Conservation (phyloP, 2,329 filamentous ascomycete species). For the Thyridium curvatum region DNA sequence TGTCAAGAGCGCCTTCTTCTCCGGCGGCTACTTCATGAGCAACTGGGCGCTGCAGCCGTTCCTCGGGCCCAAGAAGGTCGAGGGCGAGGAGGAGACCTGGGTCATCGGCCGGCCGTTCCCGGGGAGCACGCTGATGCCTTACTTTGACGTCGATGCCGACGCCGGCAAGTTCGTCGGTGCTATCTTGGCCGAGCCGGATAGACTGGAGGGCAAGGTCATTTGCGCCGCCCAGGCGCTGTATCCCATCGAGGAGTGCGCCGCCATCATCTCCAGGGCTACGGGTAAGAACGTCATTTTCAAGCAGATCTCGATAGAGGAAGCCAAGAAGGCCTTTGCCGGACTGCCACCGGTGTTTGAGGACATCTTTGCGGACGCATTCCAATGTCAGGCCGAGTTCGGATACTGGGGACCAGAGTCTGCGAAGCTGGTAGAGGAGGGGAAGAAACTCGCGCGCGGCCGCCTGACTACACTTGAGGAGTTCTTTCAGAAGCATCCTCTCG, state of each 20-base stretch:
- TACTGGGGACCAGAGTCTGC: too few relatives aligned
- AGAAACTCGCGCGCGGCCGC: conserved; percentile 11
- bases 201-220: conserved; percentile 35
- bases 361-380: too few relatives aligned
- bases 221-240: conserved; percentile 33
- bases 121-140: conserved; percentile 26
- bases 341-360: too few relatives aligned
- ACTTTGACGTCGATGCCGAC: conserved; percentile 36
- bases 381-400: too few relatives aligned
- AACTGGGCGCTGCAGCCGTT: conserved; percentile 22
- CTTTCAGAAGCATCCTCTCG: conserved; percentile 16
- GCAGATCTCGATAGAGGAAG: conserved; percentile 8
- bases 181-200: conserved; percentile 34
- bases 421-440: too few relatives aligned
- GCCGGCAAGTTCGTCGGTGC: conserved; percentile 34
- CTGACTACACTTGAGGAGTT: conserved; percentile 26
- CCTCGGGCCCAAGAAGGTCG: conserved; percentile 17
- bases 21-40: conserved; percentile 34
- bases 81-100: conserved; percentile 18
- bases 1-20: conserved; percentile 30
- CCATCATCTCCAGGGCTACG: conserved; percentile 28
- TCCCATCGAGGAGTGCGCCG: conserved; percentile 28
- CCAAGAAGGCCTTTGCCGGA: conserved; percentile 2
- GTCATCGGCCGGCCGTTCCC: conserved; percentile 15
- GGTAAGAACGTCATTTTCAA: conserved; percentile 24